Base-by-base conservation (phyloP, 805 yeast species). In the Cyberlindnera euphorbiiphila region DNA sequence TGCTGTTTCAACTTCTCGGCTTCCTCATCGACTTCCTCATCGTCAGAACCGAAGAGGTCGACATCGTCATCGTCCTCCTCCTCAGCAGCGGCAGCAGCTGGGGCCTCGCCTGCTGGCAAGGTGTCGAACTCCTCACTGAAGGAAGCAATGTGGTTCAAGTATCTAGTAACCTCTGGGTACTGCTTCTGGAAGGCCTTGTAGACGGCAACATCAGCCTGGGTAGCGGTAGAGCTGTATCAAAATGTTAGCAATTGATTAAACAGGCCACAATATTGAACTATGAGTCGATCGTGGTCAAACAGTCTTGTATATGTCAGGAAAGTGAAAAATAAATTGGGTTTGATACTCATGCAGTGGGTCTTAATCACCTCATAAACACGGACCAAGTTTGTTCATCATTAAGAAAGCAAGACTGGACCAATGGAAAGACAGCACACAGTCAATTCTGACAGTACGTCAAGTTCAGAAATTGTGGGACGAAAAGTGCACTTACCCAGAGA, bases 101-200 rank as follows among this genome's bases (percentile, higher is more conserved):
- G 61, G 46, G 64, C 68, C 42, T 63, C 55, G 52, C 78, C 94
- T 57, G 91, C 87, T 69, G 95, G 94, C 64, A 84, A 74, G 48
- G 81, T 59, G 51, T 71, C 78, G 62, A 87, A 87, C 68, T 87
- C 95, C 59, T 76, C 87, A 54, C 88, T 74, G 79, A 79, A 85
- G 47, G 96, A 81, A 67, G 95, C 93, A 64, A 91, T 84, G 85
- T 91, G 97, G 83, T 86, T 86, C 79, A 84, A 87, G 97, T 97
- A 93, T 79, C 98, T 89, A 65, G 96, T 72, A 65, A 88, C 88
- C 69, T 85, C 81, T 69, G 97, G 96, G 85, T 71, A 91, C 69
- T 82, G 70, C 61, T 75, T 63, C 76, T 88, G 88, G 84, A 81
- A 91, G 71, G 96, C 88, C 77, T 86, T 79, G 91, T 81, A 91